A percentile compares a stretch with the other conserved stretches of the same genome.
Evolutionary conservation across 192 early-diverging fungal species (phyloP).

Genomic region (Phlyctochytrium planicorne): DNA sequence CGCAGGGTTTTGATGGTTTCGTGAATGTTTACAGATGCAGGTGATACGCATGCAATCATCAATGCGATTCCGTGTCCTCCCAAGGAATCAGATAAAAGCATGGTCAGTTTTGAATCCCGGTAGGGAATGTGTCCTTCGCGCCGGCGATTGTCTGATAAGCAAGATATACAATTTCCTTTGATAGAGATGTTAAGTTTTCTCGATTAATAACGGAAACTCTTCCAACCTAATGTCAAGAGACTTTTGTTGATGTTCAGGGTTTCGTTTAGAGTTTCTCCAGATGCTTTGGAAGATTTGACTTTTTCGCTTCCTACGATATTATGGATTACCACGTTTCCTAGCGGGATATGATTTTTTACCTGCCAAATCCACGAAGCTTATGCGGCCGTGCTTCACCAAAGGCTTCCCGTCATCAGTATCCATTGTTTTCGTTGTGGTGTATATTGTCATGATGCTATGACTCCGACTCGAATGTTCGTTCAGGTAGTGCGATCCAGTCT

Average conservation of each 20-base stretch:
- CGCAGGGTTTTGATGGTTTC: slow-evolving; percentile 62
- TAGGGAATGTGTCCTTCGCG: slow-evolving; percentile 55
- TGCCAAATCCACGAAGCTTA: slow-evolving; percentile 62
- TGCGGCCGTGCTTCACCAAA: slow-evolving; percentile 41
- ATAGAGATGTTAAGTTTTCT: not conserved
- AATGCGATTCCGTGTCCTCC: slow-evolving; percentile 54
- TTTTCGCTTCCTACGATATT: slow-evolving; percentile 55
- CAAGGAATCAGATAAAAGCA: slow-evolving; percentile 54
- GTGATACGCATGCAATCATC: slow-evolving; percentile 78
- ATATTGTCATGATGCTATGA: slow-evolving; percentile 56
- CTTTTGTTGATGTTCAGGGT: slow-evolving; percentile 58
- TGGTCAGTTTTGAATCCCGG: slow-evolving; percentile 61
- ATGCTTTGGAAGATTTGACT: slow-evolving; percentile 51
- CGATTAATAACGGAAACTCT: not conserved
- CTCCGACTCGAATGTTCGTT: slow-evolving; percentile 56
- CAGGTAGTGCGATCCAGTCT: slow-evolving; percentile 50
- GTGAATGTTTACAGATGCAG: slow-evolving; percentile 71
- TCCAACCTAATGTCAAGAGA: slow-evolving; percentile 50
- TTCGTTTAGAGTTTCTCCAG: slow-evolving; percentile 49
- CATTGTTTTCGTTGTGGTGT: slow-evolving; percentile 36
- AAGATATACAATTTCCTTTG: slow-evolving; percentile 54
- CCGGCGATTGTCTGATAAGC: slow-evolving; percentile 41
- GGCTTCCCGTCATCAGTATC: slow-evolving; percentile 15
- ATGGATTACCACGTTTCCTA: no score
- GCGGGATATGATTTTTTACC: no score